These are phyloP conservation scores for Striga asiatica DNA, from an alignment of 257 asterid species.

Conservation along the genomic window DNA sequence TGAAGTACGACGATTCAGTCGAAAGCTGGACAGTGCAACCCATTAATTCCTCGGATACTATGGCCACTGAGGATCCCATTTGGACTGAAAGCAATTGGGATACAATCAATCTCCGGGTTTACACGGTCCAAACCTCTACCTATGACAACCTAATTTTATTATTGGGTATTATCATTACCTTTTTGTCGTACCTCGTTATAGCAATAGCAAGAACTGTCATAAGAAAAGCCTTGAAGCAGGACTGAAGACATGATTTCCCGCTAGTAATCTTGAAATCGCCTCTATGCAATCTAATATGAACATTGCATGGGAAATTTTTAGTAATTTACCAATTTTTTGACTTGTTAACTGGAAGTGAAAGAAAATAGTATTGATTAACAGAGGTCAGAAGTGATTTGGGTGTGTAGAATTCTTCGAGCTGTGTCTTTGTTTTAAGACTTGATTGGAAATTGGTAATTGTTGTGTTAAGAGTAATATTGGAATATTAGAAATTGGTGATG, in stretches of 20 bases:
- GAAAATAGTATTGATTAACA: too few relatives aligned
- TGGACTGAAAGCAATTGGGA: conserved; percentile 99
- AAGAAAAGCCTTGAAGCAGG: conserved; percentile 75
- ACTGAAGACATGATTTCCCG: conserved; percentile 27
- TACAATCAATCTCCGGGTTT: conserved; percentile 42
- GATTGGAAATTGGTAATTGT: too few relatives aligned
- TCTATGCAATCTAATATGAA: background rate
- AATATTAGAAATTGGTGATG: too few relatives aligned
- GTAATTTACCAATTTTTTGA: background rate
- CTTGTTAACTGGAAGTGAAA: too few relatives aligned
- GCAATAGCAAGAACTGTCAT: conserved; percentile 48
- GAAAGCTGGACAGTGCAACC: conserved; percentile 63
- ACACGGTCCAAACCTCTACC: conserved; percentile 43
- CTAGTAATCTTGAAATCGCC: conserved; percentile 12
- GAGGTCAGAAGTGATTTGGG: too few relatives aligned
- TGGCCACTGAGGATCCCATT: conserved; percentile 52
- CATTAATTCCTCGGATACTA: conserved; percentile 42
- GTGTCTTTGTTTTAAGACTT: too few relatives aligned
- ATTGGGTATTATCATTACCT: conserved; percentile 51
- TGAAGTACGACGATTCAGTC: conserved; percentile 38
- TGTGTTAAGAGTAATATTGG: too few relatives aligned
- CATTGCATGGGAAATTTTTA: background rate
- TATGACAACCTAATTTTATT: conserved; percentile 53
- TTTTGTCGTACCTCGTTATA: conserved; percentile 46
- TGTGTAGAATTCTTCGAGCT: too few relatives aligned